A percentile compares a stretch with the other conserved stretches of the same genome.
phyloP scores from a whole-genome alignment of 2,329 filamentous ascomycete genomes.

The Colletotrichum liaoningense region DNA sequence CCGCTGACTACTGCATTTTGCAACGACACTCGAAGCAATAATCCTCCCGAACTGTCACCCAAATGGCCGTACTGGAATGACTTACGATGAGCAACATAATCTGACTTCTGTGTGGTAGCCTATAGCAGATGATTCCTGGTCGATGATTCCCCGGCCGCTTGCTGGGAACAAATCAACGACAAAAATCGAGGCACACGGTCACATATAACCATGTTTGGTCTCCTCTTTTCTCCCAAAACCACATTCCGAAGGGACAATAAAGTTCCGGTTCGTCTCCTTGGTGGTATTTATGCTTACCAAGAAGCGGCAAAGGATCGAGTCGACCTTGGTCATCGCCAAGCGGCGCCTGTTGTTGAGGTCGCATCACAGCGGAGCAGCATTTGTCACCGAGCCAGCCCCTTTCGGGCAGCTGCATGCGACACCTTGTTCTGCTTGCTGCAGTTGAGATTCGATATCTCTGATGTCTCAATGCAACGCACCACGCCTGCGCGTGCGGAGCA shows the following conservation, averaged over 20 bases:
- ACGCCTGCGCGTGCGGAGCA: not conserved
- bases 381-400: not conserved
- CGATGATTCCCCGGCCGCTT: too few species aligned
- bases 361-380: not conserved
- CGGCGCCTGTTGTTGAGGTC: not conserved
- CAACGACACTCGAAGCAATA: not conserved
- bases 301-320: not conserved
- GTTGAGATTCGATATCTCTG: not conserved
- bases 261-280: not conserved
- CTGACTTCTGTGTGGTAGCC: too few species aligned
- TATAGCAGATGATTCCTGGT: not conserved
- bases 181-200: not conserved
- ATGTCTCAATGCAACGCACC: not conserved
- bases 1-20: not conserved
- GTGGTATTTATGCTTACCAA: not conserved
- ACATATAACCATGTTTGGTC: not conserved
- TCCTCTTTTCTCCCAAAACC: not conserved
- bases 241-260: not conserved
- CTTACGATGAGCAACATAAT: too few species aligned
- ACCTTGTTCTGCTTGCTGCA: not conserved
- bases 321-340: not conserved
- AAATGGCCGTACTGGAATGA: too few species aligned
- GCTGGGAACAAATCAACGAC: not conserved
- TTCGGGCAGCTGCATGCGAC: slow-evolving; percentile 18
- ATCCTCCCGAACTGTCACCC: too few species aligned